A percentile compares a stretch with the other conserved stretches of the same genome.
phyloP scores from a whole-genome alignment of 371 early-diverging fungal genomes.

The Actinomortierella ambigua region DNA sequence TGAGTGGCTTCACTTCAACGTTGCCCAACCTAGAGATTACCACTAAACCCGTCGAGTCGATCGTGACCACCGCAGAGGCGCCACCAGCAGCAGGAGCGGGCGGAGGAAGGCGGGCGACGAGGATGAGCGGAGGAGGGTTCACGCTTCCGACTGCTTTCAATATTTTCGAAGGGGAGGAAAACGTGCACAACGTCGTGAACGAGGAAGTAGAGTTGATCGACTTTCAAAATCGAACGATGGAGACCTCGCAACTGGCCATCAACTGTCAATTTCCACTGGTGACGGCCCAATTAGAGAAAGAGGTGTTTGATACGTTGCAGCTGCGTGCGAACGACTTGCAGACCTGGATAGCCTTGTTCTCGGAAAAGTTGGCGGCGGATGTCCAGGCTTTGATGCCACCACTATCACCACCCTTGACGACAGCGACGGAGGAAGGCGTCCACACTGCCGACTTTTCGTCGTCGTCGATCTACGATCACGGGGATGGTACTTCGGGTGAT shows the following conservation, averaged over 20 bases:
- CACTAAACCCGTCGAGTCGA: background rate
- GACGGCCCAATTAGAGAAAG: slow-evolving; percentile 61
- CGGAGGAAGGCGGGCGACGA: background rate
- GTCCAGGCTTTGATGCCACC: no score
- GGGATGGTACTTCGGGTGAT: no score
- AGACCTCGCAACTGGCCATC: slow-evolving; percentile 64
- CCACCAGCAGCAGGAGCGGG: background rate
- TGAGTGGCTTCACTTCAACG: slow-evolving; percentile 17
- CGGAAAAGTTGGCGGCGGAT: slow-evolving; percentile 10
- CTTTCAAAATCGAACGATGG: slow-evolving; percentile 68
- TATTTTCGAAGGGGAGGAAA: slow-evolving; percentile 54
- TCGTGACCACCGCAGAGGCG: background rate
- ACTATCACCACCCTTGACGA: no score
- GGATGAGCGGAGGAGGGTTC: no score
- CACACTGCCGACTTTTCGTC: no score
- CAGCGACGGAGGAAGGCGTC: no score
- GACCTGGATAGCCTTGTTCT: slow-evolving; percentile 65
- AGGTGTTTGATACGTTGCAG: slow-evolving; percentile 67
- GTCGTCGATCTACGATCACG: no score
- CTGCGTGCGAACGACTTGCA: slow-evolving; percentile 72
- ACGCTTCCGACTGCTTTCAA: slow-evolving; percentile 22
- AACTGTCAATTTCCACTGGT: slow-evolving; percentile 72
- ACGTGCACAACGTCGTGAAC: slow-evolving; percentile 57
- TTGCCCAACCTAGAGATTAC: slow-evolving; percentile 28
- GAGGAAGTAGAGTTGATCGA: slow-evolving; percentile 65